Conservation (phyloP, 352 stramenopile species). For the Phytophthora pini region DNA sequence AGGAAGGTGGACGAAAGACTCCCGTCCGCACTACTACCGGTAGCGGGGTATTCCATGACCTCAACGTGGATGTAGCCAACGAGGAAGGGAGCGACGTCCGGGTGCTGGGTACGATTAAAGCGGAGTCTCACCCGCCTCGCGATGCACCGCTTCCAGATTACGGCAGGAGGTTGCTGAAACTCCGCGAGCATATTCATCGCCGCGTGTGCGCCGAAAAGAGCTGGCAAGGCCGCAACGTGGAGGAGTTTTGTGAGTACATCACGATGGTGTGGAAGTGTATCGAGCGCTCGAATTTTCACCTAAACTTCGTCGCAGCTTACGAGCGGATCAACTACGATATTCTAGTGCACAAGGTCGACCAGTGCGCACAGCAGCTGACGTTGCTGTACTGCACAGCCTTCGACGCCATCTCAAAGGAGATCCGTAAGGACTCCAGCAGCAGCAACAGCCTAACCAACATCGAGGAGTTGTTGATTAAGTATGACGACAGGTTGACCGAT, state of each 20-base stretch:
- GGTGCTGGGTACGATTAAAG: background rate
- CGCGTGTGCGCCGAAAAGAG: background rate
- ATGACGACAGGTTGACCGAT: background rate
- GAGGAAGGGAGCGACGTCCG: background rate
- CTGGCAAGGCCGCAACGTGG: background rate
- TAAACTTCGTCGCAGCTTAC: background rate
- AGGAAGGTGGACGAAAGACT: background rate
- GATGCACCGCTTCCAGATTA: background rate
- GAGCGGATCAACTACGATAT: background rate
- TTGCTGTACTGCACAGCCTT: background rate
- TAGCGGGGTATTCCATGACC: background rate
- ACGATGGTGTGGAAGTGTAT: background rate
- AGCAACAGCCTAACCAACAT: background rate
- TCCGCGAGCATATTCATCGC: background rate
- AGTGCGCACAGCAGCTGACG: background rate
- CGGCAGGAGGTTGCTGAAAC: background rate
- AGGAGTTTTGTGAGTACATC: background rate
- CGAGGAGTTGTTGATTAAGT: background rate
- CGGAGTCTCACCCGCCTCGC: background rate
- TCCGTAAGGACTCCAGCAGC: background rate
- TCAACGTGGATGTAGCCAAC: background rate
- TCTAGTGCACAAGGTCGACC: background rate
- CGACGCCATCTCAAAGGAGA: background rate
- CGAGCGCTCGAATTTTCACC: background rate
- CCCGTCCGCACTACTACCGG: too few species aligned